Evolutionary conservation across 1,139 yeast species (phyloP), one percentile per base, ranked within the genome.

Genomic region (Candida frijolesensis): DNA sequence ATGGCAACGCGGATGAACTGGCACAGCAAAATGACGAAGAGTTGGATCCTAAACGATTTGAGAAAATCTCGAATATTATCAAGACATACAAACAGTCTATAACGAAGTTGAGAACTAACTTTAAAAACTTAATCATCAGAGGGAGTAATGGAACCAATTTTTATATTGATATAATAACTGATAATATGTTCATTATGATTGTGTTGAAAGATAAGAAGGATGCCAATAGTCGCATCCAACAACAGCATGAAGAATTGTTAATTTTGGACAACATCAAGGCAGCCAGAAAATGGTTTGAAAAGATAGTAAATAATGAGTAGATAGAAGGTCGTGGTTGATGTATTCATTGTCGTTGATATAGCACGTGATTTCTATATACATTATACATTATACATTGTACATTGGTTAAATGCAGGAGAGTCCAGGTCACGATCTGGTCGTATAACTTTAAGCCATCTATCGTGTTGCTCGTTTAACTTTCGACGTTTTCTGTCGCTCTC

Each of bases 31-130:
- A 30, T 42, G 37, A 44, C 42, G 64, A 61, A 47, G 65, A 63
- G 42, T 69, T 84, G 54, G 98, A 91, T 64, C 97, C 98, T 3
- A 91, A 92, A 62, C 75, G 98, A 59, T 94, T 92, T 63, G 99
- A 94, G 64, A 92, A 92, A 67, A 91, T 94, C 32, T 88, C 96
- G 37, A 92, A 91, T 65, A 91, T 92, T 52, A 90, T 94, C 75
- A 94, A 94, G 63, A 91, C 96, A 12, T 94, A 89, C 69, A 92
- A 94, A 63, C 97, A 94, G 68, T 88, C 96, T 54, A 91, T 96
- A 48, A 85, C 91, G 47, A 91, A 91, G 66, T 78, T 94, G 64
- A 82, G 96, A 63, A 83, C 96, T 0, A 90, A 88, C 61, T 89
- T 94, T 67, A 86, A 83, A 56, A 87, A 89, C 48, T 72, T 92